Evolutionary conservation across 2,329 filamentous ascomycete species (phyloP).

Genomic region (Fusarium austroafricanum): DNA sequence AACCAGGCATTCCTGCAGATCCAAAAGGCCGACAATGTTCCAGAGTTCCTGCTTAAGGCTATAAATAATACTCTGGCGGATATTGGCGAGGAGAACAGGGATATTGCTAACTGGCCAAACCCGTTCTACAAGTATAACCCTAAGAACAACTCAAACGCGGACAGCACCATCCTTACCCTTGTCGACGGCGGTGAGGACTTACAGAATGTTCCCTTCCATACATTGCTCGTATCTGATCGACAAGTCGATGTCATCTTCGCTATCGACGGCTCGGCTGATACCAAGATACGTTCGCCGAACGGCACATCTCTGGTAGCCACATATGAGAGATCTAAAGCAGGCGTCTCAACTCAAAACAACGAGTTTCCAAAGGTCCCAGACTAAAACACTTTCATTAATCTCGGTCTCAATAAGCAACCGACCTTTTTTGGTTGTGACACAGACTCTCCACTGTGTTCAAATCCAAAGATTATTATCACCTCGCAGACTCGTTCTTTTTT

Average conservation of each 20-base stretch:
- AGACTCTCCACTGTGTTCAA: too few relatives aligned
- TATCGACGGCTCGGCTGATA: constrained; percentile 82
- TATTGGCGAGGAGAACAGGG: constrained; percentile 70
- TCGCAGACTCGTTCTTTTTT: too few relatives aligned
- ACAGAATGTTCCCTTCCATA: constrained; percentile 83
- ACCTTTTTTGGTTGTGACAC: constrained; percentile 89
- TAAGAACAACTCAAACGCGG: constrained; percentile 67
- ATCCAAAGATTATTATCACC: too few relatives aligned
- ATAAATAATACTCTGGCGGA: constrained; percentile 63
- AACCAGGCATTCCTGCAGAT: constrained; percentile 79
- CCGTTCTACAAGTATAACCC: constrained; percentile 77
- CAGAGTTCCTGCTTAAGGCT: constrained; percentile 62
- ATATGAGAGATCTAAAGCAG: constrained; percentile 72
- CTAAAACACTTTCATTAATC: constrained; percentile 80
- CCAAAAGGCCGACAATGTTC: constrained; percentile 47
- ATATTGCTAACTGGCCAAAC: constrained; percentile 82
- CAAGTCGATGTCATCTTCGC: constrained; percentile 84
- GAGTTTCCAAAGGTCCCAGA: constrained; percentile 79
- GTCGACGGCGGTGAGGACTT: constrained; percentile 83
- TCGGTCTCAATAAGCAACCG: constrained; percentile 77
- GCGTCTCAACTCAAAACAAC: constrained; percentile 70
- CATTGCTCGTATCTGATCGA: constrained; percentile 79
- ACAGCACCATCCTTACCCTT: constrained; percentile 69
- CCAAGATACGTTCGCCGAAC: constrained; percentile 76
- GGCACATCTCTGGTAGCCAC: constrained; percentile 80